Base-by-base conservation (phyloP, 1,139 yeast genomes). In the Suhomyces bribrorum region DNA sequence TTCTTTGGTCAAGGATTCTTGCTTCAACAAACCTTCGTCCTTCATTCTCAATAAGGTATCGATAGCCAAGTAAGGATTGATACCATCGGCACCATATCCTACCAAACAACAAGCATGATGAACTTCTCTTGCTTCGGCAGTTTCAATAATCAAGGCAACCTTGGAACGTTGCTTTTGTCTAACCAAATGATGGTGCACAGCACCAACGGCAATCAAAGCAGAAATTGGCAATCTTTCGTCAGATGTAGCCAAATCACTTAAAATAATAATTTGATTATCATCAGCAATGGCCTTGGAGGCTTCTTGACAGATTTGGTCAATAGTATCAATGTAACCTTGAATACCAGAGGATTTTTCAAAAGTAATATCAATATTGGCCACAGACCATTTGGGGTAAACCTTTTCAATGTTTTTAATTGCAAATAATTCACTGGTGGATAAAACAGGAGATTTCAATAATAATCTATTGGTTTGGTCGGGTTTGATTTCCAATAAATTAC, bases 61-160 rank as follows among this genome's bases (percentile, higher is more conserved):
- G 69, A 90, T 79, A 13, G 94, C 96, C 62, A 92, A 72, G 71
- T 89, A 92, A 36, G 98, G 98, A 67, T 86, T 86, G 56, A 92
- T 75, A 48, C 89, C 97, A 69, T 92, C 98, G 46, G 95, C 96
- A 74, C 98, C 98, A 61, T 92, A 92, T 49, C 98, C 97, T 26
- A 92, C 81, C 53, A 92, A 75, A 53, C 90, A 90, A 73, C 96
- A 88, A 63, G 89, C 81, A 66, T 92, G 97, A 63, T 92, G 98
- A 32, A 90, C 95, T 65, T 92, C 98, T 63, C 96, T 84, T 14
- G 97, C 97, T 66, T 92, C 98, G 37, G 95, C 97, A 32, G 97
- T 83, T 69, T 92, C 97, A 46, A 90, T 75, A 46, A 92, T 70
- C 49, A 92, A 66, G 4, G 97, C 97, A 46, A 90, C 97, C 62